Evolutionary conservation across 441 rosid species (phyloP).

Genomic region (Cnidoscolus chayamansa): DNA sequence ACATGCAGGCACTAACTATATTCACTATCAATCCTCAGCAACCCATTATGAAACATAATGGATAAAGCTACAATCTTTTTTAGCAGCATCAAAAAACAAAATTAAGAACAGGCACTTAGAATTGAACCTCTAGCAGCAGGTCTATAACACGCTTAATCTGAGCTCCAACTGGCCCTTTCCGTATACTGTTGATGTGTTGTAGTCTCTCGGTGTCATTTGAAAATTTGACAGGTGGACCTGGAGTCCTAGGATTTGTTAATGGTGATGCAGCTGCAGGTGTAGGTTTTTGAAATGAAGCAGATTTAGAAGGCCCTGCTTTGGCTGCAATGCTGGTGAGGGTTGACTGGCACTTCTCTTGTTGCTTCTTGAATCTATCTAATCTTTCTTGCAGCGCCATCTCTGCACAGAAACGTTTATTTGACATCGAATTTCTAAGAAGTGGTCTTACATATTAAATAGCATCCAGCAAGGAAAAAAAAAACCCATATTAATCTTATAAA

Average conservation of each 20-base stretch:
- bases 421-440: background rate
- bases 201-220: slow-evolving; percentile 79
- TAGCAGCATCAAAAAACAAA: background rate
- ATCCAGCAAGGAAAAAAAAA: no score
- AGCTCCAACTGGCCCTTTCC: slow-evolving; percentile 78
- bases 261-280: slow-evolving; percentile 31
- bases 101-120: background rate
- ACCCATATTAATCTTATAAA: no score
- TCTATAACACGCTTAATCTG: slow-evolving; percentile 90
- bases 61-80: background rate
- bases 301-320: slow-evolving; percentile 38
- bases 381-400: slow-evolving; percentile 63
- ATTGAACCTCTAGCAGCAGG: slow-evolving; percentile 52
- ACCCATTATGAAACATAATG: background rate
- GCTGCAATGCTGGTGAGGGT: slow-evolving; percentile 57
- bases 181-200: slow-evolving; percentile 58
- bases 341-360: slow-evolving; percentile 69
- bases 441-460: no score
- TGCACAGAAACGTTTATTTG: background rate
- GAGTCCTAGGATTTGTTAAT: slow-evolving; percentile 34
- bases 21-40: background rate
- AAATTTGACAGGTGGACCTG: slow-evolving; percentile 57
- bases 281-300: slow-evolving; percentile 29
- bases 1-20: background rate
- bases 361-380: slow-evolving; percentile 60